These are phyloP conservation scores for Dunaliella primolecta DNA, from an alignment of 139 green algal species.

Conservation along the genomic window DNA sequence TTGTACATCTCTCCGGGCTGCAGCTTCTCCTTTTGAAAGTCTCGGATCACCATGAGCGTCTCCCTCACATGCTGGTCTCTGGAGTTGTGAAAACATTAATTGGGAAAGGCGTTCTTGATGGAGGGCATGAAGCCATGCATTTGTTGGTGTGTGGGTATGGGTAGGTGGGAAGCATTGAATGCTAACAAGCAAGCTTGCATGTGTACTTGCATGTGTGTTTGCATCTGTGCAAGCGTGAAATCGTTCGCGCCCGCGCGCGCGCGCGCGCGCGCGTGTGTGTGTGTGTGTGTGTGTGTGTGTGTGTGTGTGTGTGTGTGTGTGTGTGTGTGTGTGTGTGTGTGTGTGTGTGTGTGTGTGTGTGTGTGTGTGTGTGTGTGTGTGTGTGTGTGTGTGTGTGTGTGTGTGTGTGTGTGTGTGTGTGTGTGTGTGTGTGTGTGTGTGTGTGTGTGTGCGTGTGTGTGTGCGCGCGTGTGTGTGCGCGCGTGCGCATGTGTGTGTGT, in stretches of 20 bases:
- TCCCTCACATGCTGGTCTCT: conserved; percentile 46
- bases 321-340: neutral
- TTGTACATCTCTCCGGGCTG: conserved; percentile 49
- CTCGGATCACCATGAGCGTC: conserved; percentile 22
- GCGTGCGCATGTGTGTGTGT: neutral
- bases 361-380: neutral
- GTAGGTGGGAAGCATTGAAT: too few relatives aligned
- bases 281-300: neutral
- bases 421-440: too few relatives aligned
- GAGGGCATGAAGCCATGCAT: neutral
- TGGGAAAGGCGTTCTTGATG: neutral
- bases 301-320: neutral
- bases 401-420: neutral
- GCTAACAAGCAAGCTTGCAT: neutral
- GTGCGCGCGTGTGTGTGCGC: neutral
- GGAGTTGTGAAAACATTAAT: neutral
- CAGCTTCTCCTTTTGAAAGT: conserved; percentile 39
- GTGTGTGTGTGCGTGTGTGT: neutral
- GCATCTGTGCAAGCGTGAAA: too few relatives aligned
- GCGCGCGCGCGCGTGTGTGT: neutral
- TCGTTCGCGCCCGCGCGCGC: too few relatives aligned
- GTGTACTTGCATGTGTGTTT: neutral
- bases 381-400: neutral
- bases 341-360: neutral
- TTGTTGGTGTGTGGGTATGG: neutral